Base-by-base conservation (phyloP, 2,329 filamentous ascomycete species). In the Cladosporium colombiae region DNA sequence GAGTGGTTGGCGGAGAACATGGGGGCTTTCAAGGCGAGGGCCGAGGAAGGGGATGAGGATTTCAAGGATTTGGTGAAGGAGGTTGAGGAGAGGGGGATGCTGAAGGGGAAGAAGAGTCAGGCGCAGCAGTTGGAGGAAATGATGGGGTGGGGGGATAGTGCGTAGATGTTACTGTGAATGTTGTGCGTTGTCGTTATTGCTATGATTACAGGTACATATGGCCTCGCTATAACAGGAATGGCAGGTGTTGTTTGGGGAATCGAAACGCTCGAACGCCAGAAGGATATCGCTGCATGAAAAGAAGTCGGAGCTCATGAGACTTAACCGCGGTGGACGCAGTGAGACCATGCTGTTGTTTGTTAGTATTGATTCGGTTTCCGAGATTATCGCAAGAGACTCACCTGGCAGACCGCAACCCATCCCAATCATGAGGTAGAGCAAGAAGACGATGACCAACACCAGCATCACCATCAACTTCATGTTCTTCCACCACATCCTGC, bases 401-500 rank as follows among this genome's bases (percentile, higher is more conserved):
- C 81, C 86, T 63, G 89, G 89, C 68, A 92, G 74, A 7, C 89
- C 89, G 76, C 89, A 92, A 5, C 88, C 89, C 78, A 91, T 88
- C 0, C 89, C 89, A 25, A 91, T 84, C 70, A 91, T 87, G 14
- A 92, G 74, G 75, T 91, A 92, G 4, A 91, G 74, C 78, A 91
- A 79, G 74, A 91, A 91, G 10, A 91, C 77, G 29, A 95, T 79
- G 1, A 93, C 92, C 53, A 97, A 75, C 4, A 79, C 83, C 68
- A 93, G 75, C 72, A 99, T 78, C 7, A 87, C 89, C 93, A 98
- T 97, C 71, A 99, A 81, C 82, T 96, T 96, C 55, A 96, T 86
- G 78, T 99, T 98, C 88, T 98, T 98, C 94, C 94, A 98, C 95
- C 95, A 99, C 95, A 99, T 98, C 79, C 90, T 86, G 75, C 96